phyloP scores from a whole-genome alignment of 2,329 filamentous ascomycete species.

The Apiospora arundinis region DNA sequence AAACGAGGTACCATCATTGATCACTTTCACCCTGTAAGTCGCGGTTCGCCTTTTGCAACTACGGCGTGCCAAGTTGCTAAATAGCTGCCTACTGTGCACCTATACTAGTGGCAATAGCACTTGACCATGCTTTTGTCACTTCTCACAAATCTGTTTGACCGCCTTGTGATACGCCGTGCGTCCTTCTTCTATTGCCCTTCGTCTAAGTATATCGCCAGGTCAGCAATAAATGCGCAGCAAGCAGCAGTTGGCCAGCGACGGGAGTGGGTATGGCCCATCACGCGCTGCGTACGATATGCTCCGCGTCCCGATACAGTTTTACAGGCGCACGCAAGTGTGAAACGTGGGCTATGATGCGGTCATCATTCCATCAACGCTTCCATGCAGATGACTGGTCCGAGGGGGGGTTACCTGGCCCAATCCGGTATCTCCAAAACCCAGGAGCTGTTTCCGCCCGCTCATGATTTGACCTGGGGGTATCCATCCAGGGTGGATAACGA shows the following conservation, averaged over 20 bases:
- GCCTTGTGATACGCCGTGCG: neutral
- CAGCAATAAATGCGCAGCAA: neutral
- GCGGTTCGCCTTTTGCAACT: neutral
- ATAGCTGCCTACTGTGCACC: neutral
- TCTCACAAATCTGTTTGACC: neutral
- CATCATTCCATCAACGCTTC: conserved; percentile 17
- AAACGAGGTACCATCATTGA: neutral
- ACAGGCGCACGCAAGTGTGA: conserved; percentile 5
- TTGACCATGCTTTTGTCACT: neutral
- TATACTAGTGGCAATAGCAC: neutral
- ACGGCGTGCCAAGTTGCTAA: neutral
- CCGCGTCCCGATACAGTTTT: neutral
- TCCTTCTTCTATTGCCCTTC: neutral
- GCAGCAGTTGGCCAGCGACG: neutral
- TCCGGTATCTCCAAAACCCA: conserved; percentile 7
- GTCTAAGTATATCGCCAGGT: conserved; percentile 6
- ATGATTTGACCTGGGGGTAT: neutral
- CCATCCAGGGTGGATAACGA: neutral
- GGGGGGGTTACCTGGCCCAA: conserved; percentile 14
- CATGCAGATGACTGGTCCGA: conserved; percentile 16
- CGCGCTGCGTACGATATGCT: neutral
- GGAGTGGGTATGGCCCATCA: neutral
- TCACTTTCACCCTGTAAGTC: neutral
- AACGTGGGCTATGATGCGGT: conserved; percentile 15
- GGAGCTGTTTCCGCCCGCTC: neutral